Base-by-base conservation (phyloP, 2,329 filamentous ascomycete genomes). In the Penicillium hesseltinei region DNA sequence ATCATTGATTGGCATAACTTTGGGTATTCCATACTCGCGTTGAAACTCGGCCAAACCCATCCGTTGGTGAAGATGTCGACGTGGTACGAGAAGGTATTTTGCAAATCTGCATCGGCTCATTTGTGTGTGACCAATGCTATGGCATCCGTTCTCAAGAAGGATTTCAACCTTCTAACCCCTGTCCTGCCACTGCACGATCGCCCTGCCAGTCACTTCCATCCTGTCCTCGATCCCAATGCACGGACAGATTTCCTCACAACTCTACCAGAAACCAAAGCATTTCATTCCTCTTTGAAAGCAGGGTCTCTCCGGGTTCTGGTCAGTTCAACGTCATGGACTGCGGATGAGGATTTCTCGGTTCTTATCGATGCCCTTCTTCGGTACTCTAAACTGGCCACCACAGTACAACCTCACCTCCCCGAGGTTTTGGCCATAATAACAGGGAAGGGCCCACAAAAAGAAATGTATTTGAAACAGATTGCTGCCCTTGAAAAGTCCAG, bases 1-100 rank as follows among this genome's bases (percentile, higher is more conserved):
- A 82, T 97, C 59, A 89, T 97, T 54, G 94, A 99, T 78, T 99
- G 94, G 94, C 94, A 99, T 79, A 99, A 99, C 76, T 97, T 97
- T 75, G 94, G 93, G 65, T 96, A 93, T 81, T 93, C 91, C 9
- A 96, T 99, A 66, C 84, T 99, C 4, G 89, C 83, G 2, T 74
- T 88, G 48, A 88, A 87, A 60, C 77, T 89, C 1, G 84, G 85
- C 0, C 62, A 76, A 2, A 74, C 71, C 6, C 90, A 95, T 69
- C 88, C 88, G 0, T 82, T 97, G n/a, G 91, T 97, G 9, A 81
- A 77, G 29, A 71, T 95, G 9, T 90, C 93, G 25, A 86, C 86
- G 62, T 81, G 81, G 69, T 97, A 97, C 70, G 94, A 99, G 75
- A 83, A 80, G 38, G 72, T 82, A 15, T 84, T 96, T 40, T 88